Percentiles rank a stretch among this genome's conserved stretches.
Conservation (phyloP, 768 basidiomycete species). For the Lentinula aciculospora region DNA sequence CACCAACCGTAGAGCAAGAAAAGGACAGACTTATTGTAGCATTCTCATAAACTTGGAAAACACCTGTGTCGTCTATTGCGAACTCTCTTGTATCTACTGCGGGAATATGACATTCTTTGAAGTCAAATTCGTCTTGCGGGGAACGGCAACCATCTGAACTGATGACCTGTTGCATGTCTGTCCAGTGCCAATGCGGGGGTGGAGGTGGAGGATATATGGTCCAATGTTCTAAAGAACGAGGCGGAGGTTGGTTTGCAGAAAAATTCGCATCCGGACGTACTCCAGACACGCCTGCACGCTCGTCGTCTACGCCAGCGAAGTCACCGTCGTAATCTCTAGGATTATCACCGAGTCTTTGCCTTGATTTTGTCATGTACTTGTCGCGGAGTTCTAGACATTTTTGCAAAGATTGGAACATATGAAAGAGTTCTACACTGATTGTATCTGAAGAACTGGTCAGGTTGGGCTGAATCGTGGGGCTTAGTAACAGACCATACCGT, state of each 20-base stretch:
- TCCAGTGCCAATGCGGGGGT: conserved; percentile 95
- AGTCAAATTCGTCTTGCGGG: conserved; percentile 52
- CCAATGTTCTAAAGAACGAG: conserved; percentile 55
- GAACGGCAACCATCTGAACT: conserved; percentile 30
- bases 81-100: conserved; percentile 57
- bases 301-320: conserved; percentile 65
- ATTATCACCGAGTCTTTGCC: conserved; percentile 92
- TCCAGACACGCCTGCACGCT: conserved; percentile 58
- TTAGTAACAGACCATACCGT: conserved; percentile 8
- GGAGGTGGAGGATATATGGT: conserved; percentile 90
- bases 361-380: conserved; percentile 87
- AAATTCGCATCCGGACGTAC: conserved; percentile 57
- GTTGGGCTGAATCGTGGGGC: not conserved
- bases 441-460: conserved; percentile 14
- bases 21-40: conserved; percentile 22
- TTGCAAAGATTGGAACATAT: conserved; percentile 68
- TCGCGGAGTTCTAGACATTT: conserved; percentile 88
- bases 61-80: conserved; percentile 80
- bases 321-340: conserved; percentile 84
- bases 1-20: not conserved
- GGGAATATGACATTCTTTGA: conserved; percentile 73
- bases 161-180: conserved; percentile 39
- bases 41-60: conserved; percentile 77
- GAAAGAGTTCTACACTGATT: conserved; percentile 41
- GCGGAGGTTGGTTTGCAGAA: conserved; percentile 13